Conservation (phyloP, 2,329 filamentous ascomycete species). For the Massarina eburnea region DNA sequence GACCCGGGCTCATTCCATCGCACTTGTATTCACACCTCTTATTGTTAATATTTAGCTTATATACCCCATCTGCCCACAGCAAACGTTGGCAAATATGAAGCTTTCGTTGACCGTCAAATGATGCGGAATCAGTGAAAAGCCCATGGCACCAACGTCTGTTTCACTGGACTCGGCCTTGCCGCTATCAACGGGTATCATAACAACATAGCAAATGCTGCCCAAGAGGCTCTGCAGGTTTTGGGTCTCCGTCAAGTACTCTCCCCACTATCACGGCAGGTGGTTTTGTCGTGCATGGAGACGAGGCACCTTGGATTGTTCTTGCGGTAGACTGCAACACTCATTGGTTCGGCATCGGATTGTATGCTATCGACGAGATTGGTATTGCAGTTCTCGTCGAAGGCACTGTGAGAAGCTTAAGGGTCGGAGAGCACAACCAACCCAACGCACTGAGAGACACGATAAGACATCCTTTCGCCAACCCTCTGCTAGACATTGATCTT, state of each 20-base stretch:
- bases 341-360: slow-evolving; percentile 6
- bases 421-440: slow-evolving; percentile 5
- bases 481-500: slow-evolving; percentile 2
- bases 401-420: slow-evolving; percentile 3
- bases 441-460: slow-evolving; percentile 4
- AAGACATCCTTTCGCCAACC: slow-evolving; percentile 7
- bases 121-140: too few species aligned
- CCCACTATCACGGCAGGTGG: slow-evolving; percentile 6
- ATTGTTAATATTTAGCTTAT: too few species aligned
- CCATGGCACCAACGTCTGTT: slow-evolving; percentile 12
- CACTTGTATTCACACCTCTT: too few species aligned
- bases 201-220: slow-evolving; percentile 1
- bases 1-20: too few species aligned
- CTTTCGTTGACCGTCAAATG: too few species aligned
- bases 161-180: slow-evolving; percentile 8
- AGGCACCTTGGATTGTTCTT: slow-evolving; percentile 11
- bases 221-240: slow-evolving; percentile 11
- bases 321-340: slow-evolving; percentile 2
- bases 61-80: too few species aligned
- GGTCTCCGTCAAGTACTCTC: slow-evolving; percentile 12
- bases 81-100: too few species aligned
- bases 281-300: slow-evolving; percentile 5
- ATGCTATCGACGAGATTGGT: slow-evolving; percentile 1
- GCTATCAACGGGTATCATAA: not conserved
- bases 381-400: slow-evolving; percentile 7